phyloP scores from a whole-genome alignment of 2,329 filamentous ascomycete genomes.

The Beauveria bassiana region DNA sequence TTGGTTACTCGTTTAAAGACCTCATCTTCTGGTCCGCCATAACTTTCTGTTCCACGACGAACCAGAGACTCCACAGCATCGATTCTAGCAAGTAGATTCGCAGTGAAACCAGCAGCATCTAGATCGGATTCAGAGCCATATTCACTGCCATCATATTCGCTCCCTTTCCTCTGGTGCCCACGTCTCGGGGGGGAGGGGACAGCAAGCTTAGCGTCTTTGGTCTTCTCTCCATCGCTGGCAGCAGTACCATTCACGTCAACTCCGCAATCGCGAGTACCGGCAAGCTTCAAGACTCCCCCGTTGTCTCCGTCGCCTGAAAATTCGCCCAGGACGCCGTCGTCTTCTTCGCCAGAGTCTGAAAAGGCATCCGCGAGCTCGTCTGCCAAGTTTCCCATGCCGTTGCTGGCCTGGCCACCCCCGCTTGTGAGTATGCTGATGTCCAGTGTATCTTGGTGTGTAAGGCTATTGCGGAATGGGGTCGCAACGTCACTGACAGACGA shows the following conservation, averaged over 20 bases:
- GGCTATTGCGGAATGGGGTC: constrained; percentile 41
- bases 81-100: constrained; percentile 60
- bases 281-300: constrained; percentile 9
- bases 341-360: constrained; percentile 53
- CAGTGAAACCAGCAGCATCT: constrained; percentile 59
- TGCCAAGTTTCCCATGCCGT: constrained; percentile 67
- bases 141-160: constrained; percentile 65
- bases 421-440: constrained; percentile 38
- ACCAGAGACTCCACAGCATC: constrained; percentile 65
- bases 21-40: constrained; percentile 55
- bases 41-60: constrained; percentile 57
- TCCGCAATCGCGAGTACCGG: constrained; percentile 4
- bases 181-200: constrained; percentile 36
- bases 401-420: constrained; percentile 34
- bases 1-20: constrained; percentile 63
- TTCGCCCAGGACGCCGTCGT: constrained; percentile 25
- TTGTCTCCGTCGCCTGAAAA: not conserved
- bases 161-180: constrained; percentile 44
- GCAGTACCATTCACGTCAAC: constrained; percentile 6
- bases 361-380: constrained; percentile 73
- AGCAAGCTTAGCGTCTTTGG: constrained; percentile 34
- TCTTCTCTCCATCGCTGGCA: constrained; percentile 17
- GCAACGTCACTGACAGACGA: constrained; percentile 43
- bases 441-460: constrained; percentile 40
- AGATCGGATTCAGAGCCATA: constrained; percentile 67